phyloP scores from a whole-genome alignment of 192 early-diverging fungal species.

The Haplosporangium gracile region DNA sequence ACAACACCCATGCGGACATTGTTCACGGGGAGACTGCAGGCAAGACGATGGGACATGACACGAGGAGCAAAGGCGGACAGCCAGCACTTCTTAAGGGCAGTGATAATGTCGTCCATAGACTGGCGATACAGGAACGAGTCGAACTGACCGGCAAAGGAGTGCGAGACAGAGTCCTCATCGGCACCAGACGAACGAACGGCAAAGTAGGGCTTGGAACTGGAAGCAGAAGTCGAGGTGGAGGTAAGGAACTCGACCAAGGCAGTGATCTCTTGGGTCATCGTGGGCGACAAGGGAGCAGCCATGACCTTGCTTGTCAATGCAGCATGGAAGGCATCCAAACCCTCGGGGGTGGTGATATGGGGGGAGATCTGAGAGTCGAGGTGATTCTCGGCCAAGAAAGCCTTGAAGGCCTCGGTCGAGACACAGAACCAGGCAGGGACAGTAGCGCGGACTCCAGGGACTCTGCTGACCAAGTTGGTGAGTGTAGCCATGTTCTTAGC shows the following conservation, averaged over 20 bases:
- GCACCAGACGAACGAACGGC: slow-evolving; percentile 64
- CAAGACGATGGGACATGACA: slow-evolving; percentile 63
- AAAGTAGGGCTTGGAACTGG: slow-evolving; percentile 31
- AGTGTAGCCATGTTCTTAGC: slow-evolving; percentile 55
- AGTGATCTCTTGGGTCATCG: slow-evolving; percentile 34
- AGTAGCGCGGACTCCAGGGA: slow-evolving; percentile 32
- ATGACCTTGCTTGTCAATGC: slow-evolving; percentile 36
- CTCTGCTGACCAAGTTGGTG: slow-evolving; percentile 41
- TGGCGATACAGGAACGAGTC: slow-evolving; percentile 65
- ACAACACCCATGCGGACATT: slow-evolving; percentile 64
- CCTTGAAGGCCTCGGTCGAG: slow-evolving; percentile 53
- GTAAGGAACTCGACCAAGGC: slow-evolving; percentile 29
- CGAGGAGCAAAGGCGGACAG: slow-evolving; percentile 64
- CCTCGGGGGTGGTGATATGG: slow-evolving; percentile 30
- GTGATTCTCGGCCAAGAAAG: slow-evolving; percentile 37
- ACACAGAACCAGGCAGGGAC: slow-evolving; percentile 56
- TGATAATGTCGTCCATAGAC: slow-evolving; percentile 56
- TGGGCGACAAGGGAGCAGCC: slow-evolving; percentile 29
- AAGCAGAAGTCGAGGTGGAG: slow-evolving; percentile 18
- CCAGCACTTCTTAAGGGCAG: slow-evolving; percentile 60
- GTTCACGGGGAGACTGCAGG: slow-evolving; percentile 58
- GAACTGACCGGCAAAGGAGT: slow-evolving; percentile 68
- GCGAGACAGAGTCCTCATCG: slow-evolving; percentile 65
- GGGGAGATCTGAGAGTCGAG: slow-evolving; percentile 46
- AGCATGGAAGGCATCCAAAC: slow-evolving; percentile 48